Base-by-base conservation (phyloP, 2,329 filamentous ascomycete genomes). In the Bipolaris cookei region DNA sequence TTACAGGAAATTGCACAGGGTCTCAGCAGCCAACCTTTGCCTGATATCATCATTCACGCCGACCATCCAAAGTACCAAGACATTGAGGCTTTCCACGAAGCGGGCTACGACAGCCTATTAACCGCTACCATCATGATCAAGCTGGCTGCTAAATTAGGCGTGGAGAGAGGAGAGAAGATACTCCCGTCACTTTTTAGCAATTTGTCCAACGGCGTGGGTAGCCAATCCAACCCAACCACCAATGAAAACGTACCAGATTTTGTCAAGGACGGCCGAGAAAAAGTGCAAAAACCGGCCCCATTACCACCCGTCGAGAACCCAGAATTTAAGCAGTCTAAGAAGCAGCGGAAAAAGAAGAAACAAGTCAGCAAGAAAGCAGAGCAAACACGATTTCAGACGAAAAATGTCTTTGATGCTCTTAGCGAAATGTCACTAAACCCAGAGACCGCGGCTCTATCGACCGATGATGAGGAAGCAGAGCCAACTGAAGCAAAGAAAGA, bases 71-170 rank as follows among this genome's bases (percentile, higher is more conserved):
- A 81, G 69, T 83, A 83, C 60, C 60, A 75, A 38, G 64, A 72
- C 1, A 58, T 45, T 1, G 69, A 75, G 28, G 76, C 78, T 58
- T 77, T 81, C 55, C 86, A 88, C 56, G 86, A 88, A 73, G 86
- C 86, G 14, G 86, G 86, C 6, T 88, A 84, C 61, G 86, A 88
- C 68, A 87, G 84, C 70, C 80, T 84, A 58, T 76, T 88, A 20
- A 86, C 86, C 0, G 86, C 85, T 2, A 81, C 82, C 53, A 78
- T 87, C 23, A 83, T 86, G 62, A 78, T 88, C 49, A 81, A 82
- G 51, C 76, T 88, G 3, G 81, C 83, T 7, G 77, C 81, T 1
- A 83, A 83, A 62, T 74, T 86, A 3, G 78, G 81, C 57, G 71
- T 73, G 8, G 76, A 77, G 18, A 49, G 45, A 34, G 49, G 43